Evolutionary conservation across 305 asterid species (phyloP), one percentile per base, ranked within the genome.

Genomic region (Fraxinus angustifolia): DNA sequence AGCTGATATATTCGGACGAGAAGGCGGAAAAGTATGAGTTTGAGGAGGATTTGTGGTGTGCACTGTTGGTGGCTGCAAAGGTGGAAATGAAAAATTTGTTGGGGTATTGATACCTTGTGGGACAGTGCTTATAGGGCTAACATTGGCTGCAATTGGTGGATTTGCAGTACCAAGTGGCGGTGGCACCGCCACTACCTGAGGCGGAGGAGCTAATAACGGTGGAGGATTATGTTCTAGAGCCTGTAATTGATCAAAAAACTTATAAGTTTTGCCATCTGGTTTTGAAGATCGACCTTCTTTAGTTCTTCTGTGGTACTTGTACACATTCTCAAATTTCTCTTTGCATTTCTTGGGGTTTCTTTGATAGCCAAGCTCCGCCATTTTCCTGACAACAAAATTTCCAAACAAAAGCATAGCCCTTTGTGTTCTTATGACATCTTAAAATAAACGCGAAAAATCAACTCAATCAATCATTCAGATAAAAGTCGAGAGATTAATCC

Each of bases 301-400:
- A 6, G 99, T 96, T 79, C 99, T 84, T 78, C 89, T 93, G 77
- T 96, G 99, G 75, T 96, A 96, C 75, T 96, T 96, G 90, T 86
- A 96, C 1, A 96, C 97, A 60, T 96, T 94, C 86, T 96, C 99
- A 70, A 94, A 96, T 80, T 96, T 96, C 89, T 96, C 99, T 40
- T 94, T 93, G 87, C 99, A 96, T 84, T 96, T 96, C 89, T 96
- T 96, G 0, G 93, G 82, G 82, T 86, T 94, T 45, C 98, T 89
- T 48, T 90, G 95, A 80, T 84, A 94, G 26, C 98, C 99, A 73
- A 93, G 93, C 81, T 94, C 97, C 14, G 93, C 93, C 98, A 96
- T 83, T 91, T 94, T 96, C 88, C 99, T 96, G 89, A 33, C 36
- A 74, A 82, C 48, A 80, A 68, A 3, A 10, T 10, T 67, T 28